Evolutionary conservation across 2,329 filamentous ascomycete genomes (phyloP), one percentile per base, ranked within the genome.

Genomic region (Fusarium citri): DNA sequence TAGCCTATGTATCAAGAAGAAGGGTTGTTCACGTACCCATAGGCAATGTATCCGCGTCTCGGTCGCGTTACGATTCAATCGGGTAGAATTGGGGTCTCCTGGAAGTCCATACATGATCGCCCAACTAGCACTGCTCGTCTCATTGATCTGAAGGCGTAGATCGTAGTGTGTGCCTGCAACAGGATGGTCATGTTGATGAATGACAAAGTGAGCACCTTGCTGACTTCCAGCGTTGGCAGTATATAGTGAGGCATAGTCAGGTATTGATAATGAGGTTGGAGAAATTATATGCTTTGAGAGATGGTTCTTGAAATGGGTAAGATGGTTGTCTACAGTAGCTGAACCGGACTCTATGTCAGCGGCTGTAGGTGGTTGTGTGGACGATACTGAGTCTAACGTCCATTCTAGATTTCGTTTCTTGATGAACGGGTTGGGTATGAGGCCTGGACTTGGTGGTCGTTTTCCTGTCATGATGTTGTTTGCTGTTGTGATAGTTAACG

Each of bases 131-230:
- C 89, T 90, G 74, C 90, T 92, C 1, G 86, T 85, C 60, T 85
- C 83, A 30, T 91, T 92, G 76, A 92, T 90, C 76, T 93, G 90
- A 20, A 93, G 81, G 5, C 91, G 84, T 22, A 93, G 82, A 77
- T 93, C 91, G 80, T 93, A 92, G 75, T 91, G 88, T 2, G 85
- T 84, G 25, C 91, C 90, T 12, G 91, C 89, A 45, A 91, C 77
- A 3, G 91, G 91, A 75, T 93, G 91, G 74, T 92, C 90, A 75
- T 93, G 90, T 74, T 93, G 90, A 76, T 93, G 90, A 40, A 93
- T 84, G 54, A 93, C 87, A 74, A 92, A 93, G 76, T 90, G 88
- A 11, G 83, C 80, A 20, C 83, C 83, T 18, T 58, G 45, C 6
- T 62, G 42, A 46, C 59, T 79, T 20, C 76, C 78, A 3, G 70